These are phyloP conservation scores for Pseudozyma sp. DNA, from an alignment of 1,284 basidiomycete genomes.

Conservation along the genomic window DNA sequence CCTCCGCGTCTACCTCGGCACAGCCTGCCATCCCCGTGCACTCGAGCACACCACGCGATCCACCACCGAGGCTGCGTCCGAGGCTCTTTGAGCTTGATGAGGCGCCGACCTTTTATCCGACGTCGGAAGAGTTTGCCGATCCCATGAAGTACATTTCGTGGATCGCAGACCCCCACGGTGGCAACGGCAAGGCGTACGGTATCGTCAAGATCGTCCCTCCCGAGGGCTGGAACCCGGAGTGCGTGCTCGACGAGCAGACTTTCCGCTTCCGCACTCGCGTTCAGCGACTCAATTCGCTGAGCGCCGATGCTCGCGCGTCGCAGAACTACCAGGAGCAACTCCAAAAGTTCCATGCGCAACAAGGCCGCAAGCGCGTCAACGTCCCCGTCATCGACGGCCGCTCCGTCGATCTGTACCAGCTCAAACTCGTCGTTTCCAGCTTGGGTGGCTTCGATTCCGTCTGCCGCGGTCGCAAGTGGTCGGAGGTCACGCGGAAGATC, in stretches of 20 bases:
- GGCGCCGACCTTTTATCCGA: constrained; percentile 90
- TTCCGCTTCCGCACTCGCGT: constrained; percentile 96
- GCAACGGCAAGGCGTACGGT: constrained; percentile 79
- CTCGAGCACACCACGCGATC: constrained; percentile 52
- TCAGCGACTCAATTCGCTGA: constrained; percentile 94
- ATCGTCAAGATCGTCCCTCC: constrained; percentile 98
- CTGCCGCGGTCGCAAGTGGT: constrained; percentile 85
- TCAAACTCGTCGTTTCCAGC: constrained; percentile 89
- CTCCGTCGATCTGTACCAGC: constrained; percentile 88
- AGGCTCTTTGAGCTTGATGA: constrained; percentile 84
- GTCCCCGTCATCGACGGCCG: constrained; percentile 93
- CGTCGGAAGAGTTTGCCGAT: constrained; percentile 88
- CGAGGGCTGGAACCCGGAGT: constrained; percentile 92
- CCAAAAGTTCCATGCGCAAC: constrained; percentile 74
- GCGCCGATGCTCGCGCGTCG: constrained; percentile 94
- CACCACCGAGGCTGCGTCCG: constrained; percentile 48
- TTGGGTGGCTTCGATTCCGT: constrained; percentile 86
- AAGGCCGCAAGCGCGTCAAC: constrained; percentile 77
- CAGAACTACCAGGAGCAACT: constrained; percentile 97
- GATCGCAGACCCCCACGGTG: constrained; percentile 76
- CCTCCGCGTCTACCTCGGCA: background rate
- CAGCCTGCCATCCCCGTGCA: constrained; percentile 55
- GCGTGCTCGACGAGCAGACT: constrained; percentile 89
- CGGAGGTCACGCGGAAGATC: constrained; percentile 81
- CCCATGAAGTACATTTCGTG: constrained; percentile 93